phyloP scores from a whole-genome alignment of 257 asterid genomes.

The Plantago elongata region DNA sequence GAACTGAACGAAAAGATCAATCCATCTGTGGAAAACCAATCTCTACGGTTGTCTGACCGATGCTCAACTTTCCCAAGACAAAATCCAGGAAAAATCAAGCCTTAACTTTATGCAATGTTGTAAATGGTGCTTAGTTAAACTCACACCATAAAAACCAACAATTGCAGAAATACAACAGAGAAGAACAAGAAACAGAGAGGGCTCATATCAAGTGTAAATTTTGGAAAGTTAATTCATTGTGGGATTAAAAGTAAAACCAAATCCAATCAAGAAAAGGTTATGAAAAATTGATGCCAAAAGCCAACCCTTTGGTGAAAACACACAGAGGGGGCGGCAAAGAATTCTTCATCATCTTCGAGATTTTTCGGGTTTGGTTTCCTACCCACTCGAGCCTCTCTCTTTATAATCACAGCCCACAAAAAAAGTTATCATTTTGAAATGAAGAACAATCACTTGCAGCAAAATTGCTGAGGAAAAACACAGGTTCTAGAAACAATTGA shows the following conservation, averaged over 20 bases:
- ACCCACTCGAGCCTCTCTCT: constrained; percentile 45
- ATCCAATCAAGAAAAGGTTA: background rate
- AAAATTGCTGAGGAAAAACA: no score
- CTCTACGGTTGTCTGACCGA: constrained; percentile 33
- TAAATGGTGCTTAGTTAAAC: constrained; percentile 6
- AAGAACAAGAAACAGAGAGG: constrained; percentile 1
- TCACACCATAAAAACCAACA: constrained; percentile 25
- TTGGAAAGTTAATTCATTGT: constrained; percentile 20
- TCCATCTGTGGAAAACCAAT: constrained; percentile 26
- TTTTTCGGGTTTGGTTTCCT: background rate
- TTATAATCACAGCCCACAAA: constrained; percentile 32
- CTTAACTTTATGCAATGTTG: constrained; percentile 17
- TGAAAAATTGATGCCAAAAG: constrained; percentile 21
- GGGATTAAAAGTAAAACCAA: constrained; percentile 11
- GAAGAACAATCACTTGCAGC: background rate
- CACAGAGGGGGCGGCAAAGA: constrained; percentile 29
- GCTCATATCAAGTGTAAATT: constrained; percentile 47
- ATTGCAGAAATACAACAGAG: constrained; percentile 7
- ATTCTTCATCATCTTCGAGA: constrained; percentile 8
- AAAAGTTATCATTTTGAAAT: no score
- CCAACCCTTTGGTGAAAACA: constrained; percentile 1
- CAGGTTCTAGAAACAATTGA: no score
- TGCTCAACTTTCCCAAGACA: constrained; percentile 12
- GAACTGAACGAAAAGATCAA: constrained; percentile 7
- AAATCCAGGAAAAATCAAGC: constrained; percentile 12